Evolutionary conservation across 345 rosid species (phyloP).

Genomic region (Rhodamnia argentea): DNA sequence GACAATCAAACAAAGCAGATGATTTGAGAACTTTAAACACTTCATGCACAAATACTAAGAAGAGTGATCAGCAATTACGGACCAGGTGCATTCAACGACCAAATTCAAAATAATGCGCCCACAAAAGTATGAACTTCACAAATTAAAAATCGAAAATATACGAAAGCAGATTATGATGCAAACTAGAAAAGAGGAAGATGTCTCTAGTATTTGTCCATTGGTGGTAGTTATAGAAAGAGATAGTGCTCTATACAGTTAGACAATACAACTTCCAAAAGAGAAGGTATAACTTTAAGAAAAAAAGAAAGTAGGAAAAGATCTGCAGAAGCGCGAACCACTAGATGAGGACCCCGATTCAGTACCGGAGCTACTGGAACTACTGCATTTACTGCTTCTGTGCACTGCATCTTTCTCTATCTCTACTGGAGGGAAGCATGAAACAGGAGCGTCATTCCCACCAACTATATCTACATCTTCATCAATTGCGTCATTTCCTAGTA

Average conservation of each 20-base stretch:
- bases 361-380: slow-evolving; percentile 65
- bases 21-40: background rate
- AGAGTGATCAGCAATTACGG: background rate
- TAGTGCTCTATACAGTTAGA: background rate
- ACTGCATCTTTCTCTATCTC: slow-evolving; percentile 54
- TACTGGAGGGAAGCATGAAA: slow-evolving; percentile 37
- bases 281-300: background rate
- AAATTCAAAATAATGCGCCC: background rate
- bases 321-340: slow-evolving; percentile 48
- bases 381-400: slow-evolving; percentile 38
- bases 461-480: slow-evolving; percentile 79
- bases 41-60: background rate
- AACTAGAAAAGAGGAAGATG: background rate
- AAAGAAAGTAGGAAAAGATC: slow-evolving; percentile 3
- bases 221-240: background rate
- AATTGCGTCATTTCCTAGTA: slow-evolving; percentile 43
- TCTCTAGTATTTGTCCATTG: background rate
- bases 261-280: background rate
- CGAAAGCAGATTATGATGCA: background rate
- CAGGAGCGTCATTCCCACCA: slow-evolving; percentile 62
- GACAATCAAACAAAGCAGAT: background rate
- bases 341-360: slow-evolving; percentile 74
- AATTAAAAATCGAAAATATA: background rate
- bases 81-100: background rate
- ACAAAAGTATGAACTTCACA: background rate